These are phyloP conservation scores for Acer saccharum DNA, from an alignment of 345 rosid genomes.

Conservation along the genomic window DNA sequence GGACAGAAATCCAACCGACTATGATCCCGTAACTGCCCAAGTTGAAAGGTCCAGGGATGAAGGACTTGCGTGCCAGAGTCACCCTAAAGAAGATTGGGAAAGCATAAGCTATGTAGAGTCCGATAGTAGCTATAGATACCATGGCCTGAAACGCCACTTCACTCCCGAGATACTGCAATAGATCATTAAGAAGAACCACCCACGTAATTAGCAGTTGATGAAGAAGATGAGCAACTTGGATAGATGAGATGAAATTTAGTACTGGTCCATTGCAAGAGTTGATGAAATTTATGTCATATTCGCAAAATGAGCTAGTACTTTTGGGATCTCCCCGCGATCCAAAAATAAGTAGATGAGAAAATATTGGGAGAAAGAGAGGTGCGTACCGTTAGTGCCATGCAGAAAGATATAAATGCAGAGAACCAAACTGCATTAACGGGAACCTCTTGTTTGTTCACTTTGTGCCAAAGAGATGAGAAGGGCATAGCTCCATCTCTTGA, in stretches of 20 bases:
- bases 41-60: slow-evolving; percentile 79
- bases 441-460: slow-evolving; percentile 83
- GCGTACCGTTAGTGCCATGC: slow-evolving; percentile 94
- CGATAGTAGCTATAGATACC: slow-evolving; percentile 96
- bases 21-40: slow-evolving; percentile 63
- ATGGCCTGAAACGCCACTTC: slow-evolving; percentile 90
- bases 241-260: too few relatives aligned
- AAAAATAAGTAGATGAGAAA: too few relatives aligned
- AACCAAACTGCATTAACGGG: slow-evolving; percentile 93
- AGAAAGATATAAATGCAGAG: slow-evolving; percentile 68
- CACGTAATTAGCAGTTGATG: not conserved
- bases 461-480: slow-evolving; percentile 77
- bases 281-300: not conserved
- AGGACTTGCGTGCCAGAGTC: slow-evolving; percentile 75
- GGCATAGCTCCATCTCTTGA: slow-evolving; percentile 99
- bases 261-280: too few relatives aligned
- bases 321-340: too few relatives aligned
- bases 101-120: slow-evolving; percentile 93
- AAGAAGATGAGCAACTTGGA: not conserved
- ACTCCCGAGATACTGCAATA: slow-evolving; percentile 85
- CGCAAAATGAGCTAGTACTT: too few relatives aligned
- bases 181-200: slow-evolving; percentile 1
- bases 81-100: slow-evolving; percentile 84
- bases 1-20: slow-evolving; percentile 85
- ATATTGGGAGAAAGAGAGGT: slow-evolving; percentile 8